Evolutionary conservation across 176 grass and related monocot genomes (phyloP).

Genomic region (Hsuehochloa calcarea): DNA sequence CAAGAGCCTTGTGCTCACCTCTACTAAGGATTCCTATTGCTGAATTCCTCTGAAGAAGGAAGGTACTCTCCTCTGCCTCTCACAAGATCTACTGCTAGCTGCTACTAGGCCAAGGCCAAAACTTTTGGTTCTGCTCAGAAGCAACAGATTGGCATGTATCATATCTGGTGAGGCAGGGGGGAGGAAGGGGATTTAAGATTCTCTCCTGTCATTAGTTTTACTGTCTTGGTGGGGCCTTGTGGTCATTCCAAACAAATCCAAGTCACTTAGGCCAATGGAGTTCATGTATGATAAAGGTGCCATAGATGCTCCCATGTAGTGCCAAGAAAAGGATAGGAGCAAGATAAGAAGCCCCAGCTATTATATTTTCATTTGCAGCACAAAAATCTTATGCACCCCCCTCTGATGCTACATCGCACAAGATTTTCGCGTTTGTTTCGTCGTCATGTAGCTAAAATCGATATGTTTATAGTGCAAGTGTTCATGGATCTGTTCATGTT

Average conservation of each 20-base stretch:
- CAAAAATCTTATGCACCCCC: constrained; percentile 34
- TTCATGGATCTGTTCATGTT: constrained; percentile 7
- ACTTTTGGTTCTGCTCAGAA: constrained; percentile 37
- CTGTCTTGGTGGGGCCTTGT: constrained; percentile 43
- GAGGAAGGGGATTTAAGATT: constrained; percentile 61
- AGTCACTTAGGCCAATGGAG: constrained; percentile 52
- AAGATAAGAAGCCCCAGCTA: constrained; percentile 59
- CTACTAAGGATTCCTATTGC: background rate
- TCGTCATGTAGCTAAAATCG: background rate
- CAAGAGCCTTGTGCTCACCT: constrained; percentile 44
- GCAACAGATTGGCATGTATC: constrained; percentile 56
- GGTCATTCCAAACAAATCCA: constrained; percentile 62
- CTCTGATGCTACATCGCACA: background rate
- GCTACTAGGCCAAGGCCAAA: constrained; percentile 25
- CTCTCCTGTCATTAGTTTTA: constrained; percentile 55
- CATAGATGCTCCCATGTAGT: constrained; percentile 59
- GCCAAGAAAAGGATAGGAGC: constrained; percentile 68
- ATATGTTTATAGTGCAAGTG: background rate
- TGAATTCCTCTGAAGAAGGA: constrained; percentile 37
- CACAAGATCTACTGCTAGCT: constrained; percentile 39
- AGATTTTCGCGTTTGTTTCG: background rate
- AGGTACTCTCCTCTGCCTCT: constrained; percentile 16
- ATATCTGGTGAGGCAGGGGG: constrained; percentile 51
- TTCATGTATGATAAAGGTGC: constrained; percentile 48
- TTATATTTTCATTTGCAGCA: constrained; percentile 45